Evolutionary conservation across 2,329 filamentous ascomycete genomes (phyloP), one percentile per base, ranked within the genome.

Genomic region (Cladosporium austrohemisphaericum): DNA sequence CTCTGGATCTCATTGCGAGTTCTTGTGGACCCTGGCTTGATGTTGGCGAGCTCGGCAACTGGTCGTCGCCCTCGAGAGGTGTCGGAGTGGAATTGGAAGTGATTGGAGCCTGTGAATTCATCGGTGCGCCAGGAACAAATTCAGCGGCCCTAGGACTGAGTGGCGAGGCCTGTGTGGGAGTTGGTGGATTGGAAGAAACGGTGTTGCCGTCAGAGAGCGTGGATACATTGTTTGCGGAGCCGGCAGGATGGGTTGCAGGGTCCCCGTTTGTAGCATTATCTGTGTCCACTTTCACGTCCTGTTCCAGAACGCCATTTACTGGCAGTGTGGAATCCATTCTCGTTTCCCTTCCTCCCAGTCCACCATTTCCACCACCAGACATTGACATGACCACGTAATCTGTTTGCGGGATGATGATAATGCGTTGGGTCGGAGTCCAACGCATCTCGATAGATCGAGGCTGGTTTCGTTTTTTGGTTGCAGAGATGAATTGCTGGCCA

Each of bases 321-420:
- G 23, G 44, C 23, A 37, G 14, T 6, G 33, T 38, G 16, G 44
- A 47, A 16, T 47, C 44, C 44, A 47, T 37, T 20, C 44, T 28
- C 11, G 19, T 22, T 3, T 47, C 44, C 25, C 44, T 22, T 13
- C 11, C 10, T 41, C 41, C 28, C n/a, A n/a, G n/a, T 6, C 9
- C 20, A 26, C 26, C 44, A 29, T 36, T 22, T 19, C 33, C 26
- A n/a, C 33, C 33, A 29, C 25, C 44, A 29, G 44, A 38, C 38
- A 31, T 41, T 31, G 38, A 41, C 38, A 41, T 41, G 38, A 41
- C 38, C 26, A 41, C 26, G n/a, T 26, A 41, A 22, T 41, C 16
- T 28, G 38, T 41, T 28, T 41, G 16, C 9, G 38, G 38, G 13
- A 3, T 20, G 9, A 29, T 41, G 8, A 11, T 20, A 16, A 41